Base-by-base conservation (phyloP, 768 basidiomycete species). In the Sarcodon aspratus region DNA sequence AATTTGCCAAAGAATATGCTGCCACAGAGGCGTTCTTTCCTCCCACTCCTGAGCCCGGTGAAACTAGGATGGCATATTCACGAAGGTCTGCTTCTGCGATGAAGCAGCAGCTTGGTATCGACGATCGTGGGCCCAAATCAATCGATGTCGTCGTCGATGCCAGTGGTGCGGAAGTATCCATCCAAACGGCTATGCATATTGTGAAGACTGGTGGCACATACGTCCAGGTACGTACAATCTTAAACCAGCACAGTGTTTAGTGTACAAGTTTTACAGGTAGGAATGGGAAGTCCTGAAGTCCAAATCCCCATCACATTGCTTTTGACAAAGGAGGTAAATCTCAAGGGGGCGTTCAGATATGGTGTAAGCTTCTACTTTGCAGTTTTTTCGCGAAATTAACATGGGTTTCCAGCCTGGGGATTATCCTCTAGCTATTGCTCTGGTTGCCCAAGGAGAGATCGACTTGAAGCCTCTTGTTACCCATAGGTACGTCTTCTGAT, bases 291-390 rank as follows among this genome's bases (percentile, higher is more conserved):
- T 43, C 74, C 87, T 7, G 77, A 93, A 50, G 73, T 92, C 48
- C 74, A 71, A 9, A 68, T 96, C 52, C 85, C 93, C 31, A 68
- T 94, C 57, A 75, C 76, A 46, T 66, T 73, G 44, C 66, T 92
- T 34, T 75, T 82, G 51, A 71, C 72, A 44, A 93, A 93, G 66
- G 89, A 96, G 65, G 65, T 96, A 15, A 76, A 68, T 49, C 70
- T 91, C 64, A 86, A 83, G 57, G 92, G 93, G 35, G 89, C 87
- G n/a, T 96, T 96, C 84, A 81, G 94, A 57, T 94, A 86, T 57
- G 85, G 80, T 12, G 79, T 87, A 62, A 50, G 76, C 68, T 15
- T 9, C 0, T 50, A 38, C 5, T 47, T 42, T n/a, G 40, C 37
- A 33, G 18, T 35, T 31, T 12, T 13, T 27, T 21, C 9, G 21